Evolutionary conservation across 441 rosid species (phyloP).

Genomic region (Croton laevigatus): DNA sequence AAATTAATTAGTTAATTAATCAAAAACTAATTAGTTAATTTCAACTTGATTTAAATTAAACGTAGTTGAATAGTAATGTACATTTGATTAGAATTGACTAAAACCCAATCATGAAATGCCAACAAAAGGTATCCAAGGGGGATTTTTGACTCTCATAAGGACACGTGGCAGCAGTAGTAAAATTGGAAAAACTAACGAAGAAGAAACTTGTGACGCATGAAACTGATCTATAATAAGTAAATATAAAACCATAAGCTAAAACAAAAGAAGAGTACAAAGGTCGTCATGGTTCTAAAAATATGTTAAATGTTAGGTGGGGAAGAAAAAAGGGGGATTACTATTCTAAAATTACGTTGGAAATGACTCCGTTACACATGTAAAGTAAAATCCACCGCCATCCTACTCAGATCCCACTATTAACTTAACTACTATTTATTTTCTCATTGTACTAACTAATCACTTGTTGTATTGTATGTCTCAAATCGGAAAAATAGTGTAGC

Average conservation of each 20-base stretch:
- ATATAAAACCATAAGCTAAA: not conserved
- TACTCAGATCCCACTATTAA: conserved; percentile 37
- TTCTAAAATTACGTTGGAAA: conserved; percentile 17
- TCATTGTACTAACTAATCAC: not conserved
- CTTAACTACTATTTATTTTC: no score
- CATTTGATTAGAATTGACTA: no score
- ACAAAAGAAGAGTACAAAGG: not conserved
- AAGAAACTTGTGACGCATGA: not conserved
- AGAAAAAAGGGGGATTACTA: not conserved
- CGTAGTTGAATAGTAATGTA: no score
- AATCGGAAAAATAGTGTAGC: not conserved
- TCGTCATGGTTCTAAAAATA: not conserved
- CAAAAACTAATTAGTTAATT: no score
- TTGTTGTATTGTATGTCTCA: not conserved
- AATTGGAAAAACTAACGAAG: no score
- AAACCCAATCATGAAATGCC: no score
- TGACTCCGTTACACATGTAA: conserved; percentile 31
- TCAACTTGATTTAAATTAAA: no score
- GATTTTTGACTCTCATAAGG: no score
- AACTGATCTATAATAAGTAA: not conserved
- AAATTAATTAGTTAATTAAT: no score
- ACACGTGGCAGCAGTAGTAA: no score
- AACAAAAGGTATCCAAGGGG: no score
- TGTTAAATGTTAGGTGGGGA: conserved; percentile 12
- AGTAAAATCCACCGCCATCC: conserved; percentile 29